Percentiles rank a stretch among this genome's conserved stretches.
These are phyloP conservation scores for Cyberlindnera mississippiensis DNA, from an alignment of 805 yeast genomes.

Conservation along the genomic window DNA sequence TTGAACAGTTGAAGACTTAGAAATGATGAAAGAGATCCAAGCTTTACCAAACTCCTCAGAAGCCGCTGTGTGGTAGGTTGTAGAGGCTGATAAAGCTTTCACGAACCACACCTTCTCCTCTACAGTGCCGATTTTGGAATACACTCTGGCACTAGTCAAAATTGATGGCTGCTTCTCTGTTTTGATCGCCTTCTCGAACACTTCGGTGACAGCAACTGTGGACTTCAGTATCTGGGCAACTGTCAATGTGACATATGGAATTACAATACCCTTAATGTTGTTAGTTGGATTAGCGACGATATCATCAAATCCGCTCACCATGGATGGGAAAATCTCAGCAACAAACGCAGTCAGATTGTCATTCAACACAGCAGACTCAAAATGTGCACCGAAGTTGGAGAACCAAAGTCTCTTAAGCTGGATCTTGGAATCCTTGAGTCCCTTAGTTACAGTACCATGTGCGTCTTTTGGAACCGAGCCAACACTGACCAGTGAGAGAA, in stretches of 20 bases:
- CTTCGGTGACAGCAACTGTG: slow-evolving; percentile 26
- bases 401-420: slow-evolving; percentile 69
- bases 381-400: slow-evolving; percentile 39
- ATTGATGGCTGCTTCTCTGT: slow-evolving; percentile 46
- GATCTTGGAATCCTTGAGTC: slow-evolving; percentile 62
- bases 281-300: slow-evolving; percentile 49
- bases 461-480: slow-evolving; percentile 12
- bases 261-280: slow-evolving; percentile 38
- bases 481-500: slow-evolving; percentile 30
- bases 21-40: slow-evolving; percentile 44
- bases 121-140: slow-evolving; percentile 42
- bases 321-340: slow-evolving; percentile 24
- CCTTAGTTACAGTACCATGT: slow-evolving; percentile 34
- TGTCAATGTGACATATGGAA: slow-evolving; percentile 47
- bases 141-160: slow-evolving; percentile 43
- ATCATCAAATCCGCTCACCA: slow-evolving; percentile 36
- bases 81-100: slow-evolving; percentile 38
- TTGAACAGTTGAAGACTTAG: slow-evolving; percentile 29
- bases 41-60: slow-evolving; percentile 35
- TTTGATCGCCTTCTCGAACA: slow-evolving; percentile 32
- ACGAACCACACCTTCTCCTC: slow-evolving; percentile 52
- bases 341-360: slow-evolving; percentile 16
- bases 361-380: slow-evolving; percentile 17
- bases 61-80: slow-evolving; percentile 21
- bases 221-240: slow-evolving; percentile 22